Base-by-base conservation (phyloP, 2,329 filamentous ascomycete genomes). In the Chaetomium sp. region DNA sequence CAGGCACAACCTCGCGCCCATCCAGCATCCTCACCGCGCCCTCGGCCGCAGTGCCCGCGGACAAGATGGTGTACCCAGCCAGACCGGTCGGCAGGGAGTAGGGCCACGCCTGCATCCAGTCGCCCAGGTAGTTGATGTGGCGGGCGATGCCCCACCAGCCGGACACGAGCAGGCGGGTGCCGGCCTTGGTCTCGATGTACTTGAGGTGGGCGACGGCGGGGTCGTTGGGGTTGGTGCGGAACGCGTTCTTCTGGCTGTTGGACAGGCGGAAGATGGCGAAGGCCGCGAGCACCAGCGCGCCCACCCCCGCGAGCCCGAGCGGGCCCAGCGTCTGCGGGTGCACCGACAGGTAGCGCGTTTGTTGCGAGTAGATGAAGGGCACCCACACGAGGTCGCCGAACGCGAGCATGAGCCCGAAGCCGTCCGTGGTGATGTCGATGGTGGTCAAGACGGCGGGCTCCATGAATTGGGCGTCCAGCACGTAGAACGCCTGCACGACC, bases 351-450 rank as follows among this genome's bases (percentile, higher is more conserved):
- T 97, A 98, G 51, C 91, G 88, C 8, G 90, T 87, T 77, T 96
- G 93, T 42, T 92, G 82, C 21, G 87, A 90, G 82, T 97, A 98
- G 65, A 92, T 83, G 75, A 96, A 96, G 0, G 94, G 94, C 2
- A 97, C 85, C 94, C 94, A 98, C 67, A 90, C 91, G 6, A 97
- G 83, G 73, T 98, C 94, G 63, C 93, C 94, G 75, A 97, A 97
- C 1, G 91, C 83, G 38, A 98, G 84, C 94, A 98, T 98, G 80
- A 92, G 92, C 60, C 94, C 94, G 71, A 98, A 97, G 6, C 94
- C 94, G 72, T 98, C 94, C 50, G 88, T 91, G 59, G 90, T 96
- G 70, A 97, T 90, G 74, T 98, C 94, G 79, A 98, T 97, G 35
- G 93, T 97, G 1, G 93, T 97, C 69, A 97, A 80, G 67, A 97